phyloP scores from a whole-genome alignment of 441 rosid species.

The Croton laevigatus region DNA sequence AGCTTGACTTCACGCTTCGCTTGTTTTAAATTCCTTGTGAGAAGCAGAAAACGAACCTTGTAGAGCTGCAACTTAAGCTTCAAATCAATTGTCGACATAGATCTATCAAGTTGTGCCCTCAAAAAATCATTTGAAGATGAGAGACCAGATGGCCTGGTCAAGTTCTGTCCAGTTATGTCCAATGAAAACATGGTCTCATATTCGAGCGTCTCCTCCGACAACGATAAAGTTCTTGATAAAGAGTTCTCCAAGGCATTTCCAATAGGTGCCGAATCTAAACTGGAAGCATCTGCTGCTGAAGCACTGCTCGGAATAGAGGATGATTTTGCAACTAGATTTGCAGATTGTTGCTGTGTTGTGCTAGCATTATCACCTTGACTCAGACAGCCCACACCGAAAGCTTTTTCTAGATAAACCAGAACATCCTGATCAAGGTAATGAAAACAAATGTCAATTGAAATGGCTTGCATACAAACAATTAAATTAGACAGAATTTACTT shows the following conservation, averaged over 20 bases:
- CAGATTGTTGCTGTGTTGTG: conserved; percentile 50
- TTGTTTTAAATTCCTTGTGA: conserved; percentile 82
- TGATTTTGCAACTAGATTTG: conserved; percentile 55
- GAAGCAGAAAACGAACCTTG: conserved; percentile 82
- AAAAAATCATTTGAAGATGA: conserved; percentile 55
- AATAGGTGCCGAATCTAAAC: conserved; percentile 49
- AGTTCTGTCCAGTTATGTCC: conserved; percentile 69
- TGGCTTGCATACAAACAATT: conserved; percentile 5
- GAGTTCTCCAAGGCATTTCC: conserved; percentile 61
- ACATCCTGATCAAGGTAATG: conserved; percentile 56
- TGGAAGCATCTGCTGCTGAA: conserved; percentile 50
- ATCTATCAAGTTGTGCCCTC: conserved; percentile 51
- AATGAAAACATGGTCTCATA: conserved; percentile 70
- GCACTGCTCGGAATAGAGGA: conserved; percentile 60
- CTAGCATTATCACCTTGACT: conserved; percentile 71
- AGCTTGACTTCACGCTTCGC: conserved; percentile 98
- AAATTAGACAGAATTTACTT: background rate
- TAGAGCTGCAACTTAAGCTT: conserved; percentile 93
- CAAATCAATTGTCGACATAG: conserved; percentile 59
- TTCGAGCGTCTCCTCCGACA: conserved; percentile 80
- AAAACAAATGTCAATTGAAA: background rate
- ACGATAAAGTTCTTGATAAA: conserved; percentile 60
- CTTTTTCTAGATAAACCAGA: conserved; percentile 66
- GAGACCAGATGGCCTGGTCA: conserved; percentile 46
- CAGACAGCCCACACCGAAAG: conserved; percentile 56